phyloP scores from a whole-genome alignment of 2,329 filamentous ascomycete genomes.

The Blastomyces gilchristii region DNA sequence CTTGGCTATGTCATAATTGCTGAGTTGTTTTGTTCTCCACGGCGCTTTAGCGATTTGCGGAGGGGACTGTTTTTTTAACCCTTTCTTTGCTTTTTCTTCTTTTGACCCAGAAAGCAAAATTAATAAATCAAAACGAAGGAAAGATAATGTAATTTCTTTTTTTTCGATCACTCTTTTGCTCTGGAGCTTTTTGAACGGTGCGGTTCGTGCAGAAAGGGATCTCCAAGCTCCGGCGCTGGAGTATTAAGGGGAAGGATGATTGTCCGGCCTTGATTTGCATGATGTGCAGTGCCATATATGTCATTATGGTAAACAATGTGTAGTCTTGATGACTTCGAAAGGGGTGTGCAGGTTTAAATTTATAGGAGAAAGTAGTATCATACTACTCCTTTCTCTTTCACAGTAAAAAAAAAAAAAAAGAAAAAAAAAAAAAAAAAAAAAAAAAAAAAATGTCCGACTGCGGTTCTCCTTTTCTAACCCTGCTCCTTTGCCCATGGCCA shows the following conservation, averaged over 20 bases:
- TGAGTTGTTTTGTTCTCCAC: background rate
- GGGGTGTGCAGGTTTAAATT: background rate
- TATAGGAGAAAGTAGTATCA: background rate
- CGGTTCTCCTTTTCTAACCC: background rate
- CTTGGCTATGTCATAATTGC: background rate
- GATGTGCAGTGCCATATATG: conserved; percentile 1
- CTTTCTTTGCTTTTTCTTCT: background rate
- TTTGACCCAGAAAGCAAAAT: background rate
- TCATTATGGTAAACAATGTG: background rate
- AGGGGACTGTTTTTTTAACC: background rate
- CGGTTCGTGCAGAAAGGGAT: background rate
- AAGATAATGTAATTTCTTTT: background rate
- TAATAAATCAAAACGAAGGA: background rate
- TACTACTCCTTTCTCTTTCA: background rate
- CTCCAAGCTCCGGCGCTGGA: background rate
- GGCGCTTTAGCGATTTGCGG: background rate
- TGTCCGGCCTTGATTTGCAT: background rate
- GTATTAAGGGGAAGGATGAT: background rate
- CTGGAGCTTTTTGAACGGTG: background rate
- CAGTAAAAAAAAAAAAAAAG: background rate
- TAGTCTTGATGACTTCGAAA: background rate
- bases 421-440: too few relatives aligned
- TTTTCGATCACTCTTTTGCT: background rate
- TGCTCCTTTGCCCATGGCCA: background rate
- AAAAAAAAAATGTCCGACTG: background rate